Evolutionary conservation across 305 asterid species (phyloP), one percentile per base, ranked within the genome.

Genomic region (Solanum chacoense): DNA sequence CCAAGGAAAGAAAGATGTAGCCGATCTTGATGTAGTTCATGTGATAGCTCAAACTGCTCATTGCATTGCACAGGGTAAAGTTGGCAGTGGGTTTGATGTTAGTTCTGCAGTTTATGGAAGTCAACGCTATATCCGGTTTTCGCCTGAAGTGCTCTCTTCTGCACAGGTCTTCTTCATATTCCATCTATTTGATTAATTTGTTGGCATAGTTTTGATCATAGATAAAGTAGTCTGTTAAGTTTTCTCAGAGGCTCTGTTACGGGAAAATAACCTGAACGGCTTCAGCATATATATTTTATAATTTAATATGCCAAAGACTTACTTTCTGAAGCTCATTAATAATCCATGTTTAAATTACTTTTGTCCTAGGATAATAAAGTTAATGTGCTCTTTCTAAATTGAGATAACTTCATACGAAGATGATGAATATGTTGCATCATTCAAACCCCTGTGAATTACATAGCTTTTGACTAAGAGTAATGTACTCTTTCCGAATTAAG

Each of bases 71-170:
- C 99, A 96, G 94, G 99, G 99, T 87, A 97, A 97, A 94, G 95
- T 97, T 86, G 99, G 99, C 37, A 96, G 99, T 78, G 99, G 99
- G 20, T 97, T 97, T 90, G 99, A 96, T 84, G 98, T 97, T 89
- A 94, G 98, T 89, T 95, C 98, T 89, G 99, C 99, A 87, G 98
- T 97, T 92, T 97, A 94, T 90, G 98, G 99, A 55, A 97, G 99
- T 92, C 99, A 97, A 72, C 95, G 93, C 87, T 97, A 95, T 87
- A 92, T 97, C 86, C 94, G 98, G 87, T 97, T 97, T 92, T 97
- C 99, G 45, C 98, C 98, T 7, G 93, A 94, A 89, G 95, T 96
- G 85, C 92, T 97, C 91, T 94, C 98, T 89, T 90, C 97, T 73
- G 96, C 95, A 88, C 98, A 96, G 98, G 99, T 97, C 92, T 84